Evolutionary conservation across 2,329 filamentous ascomycete genomes (phyloP), one percentile per base, ranked within the genome.

Genomic region (Penicillium sp.): DNA sequence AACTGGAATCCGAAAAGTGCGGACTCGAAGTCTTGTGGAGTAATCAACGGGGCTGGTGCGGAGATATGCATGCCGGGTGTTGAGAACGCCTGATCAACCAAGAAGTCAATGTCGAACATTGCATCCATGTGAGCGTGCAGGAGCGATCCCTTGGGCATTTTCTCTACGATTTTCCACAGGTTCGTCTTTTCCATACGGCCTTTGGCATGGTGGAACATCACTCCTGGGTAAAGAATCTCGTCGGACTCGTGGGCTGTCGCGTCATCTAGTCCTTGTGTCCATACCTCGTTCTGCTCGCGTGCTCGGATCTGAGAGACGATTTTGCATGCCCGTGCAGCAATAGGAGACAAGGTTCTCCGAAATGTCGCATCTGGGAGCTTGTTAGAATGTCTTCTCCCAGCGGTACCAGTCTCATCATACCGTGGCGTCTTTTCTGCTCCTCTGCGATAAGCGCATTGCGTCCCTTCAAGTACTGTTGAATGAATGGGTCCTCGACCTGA

Each of bases 121-220:
- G 93, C 91, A 73, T 96, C 90, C 70, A 96, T 79, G 74, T 98
- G 93, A 44, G 91, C 91, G 77, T 98, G 93, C 58, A 72, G 56
- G 1, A 73, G 65, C 7, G 74, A 71, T 13, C 93, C 95, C 74
- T 98, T 98, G 27, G 93, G 93, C 90, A 98, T 91, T 62, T 80
- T 84, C 57, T 87, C 84, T 16, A 96, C 84, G 65, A 97, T 95
- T 62, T 86, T 83, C 91, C 91, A 98, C 24, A 97, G 81, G 68
- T 87, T 87, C 14, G 91, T 96, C 65, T 82, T 81, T 75, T 96
- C 91, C 86, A 96, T 96, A 37, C 86, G 85, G n/a, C 87, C 84
- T 74, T 92, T 93, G 65, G 91, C 91, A 35, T 93, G 82, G 35
- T 85, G 87, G 76, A 96, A 97, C 90, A 96, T 95, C 89, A 96